Evolutionary conservation across 495 filamentous ascomycete genomes (phyloP), one percentile per base, ranked within the genome.

Genomic region (Parmelia sp.): DNA sequence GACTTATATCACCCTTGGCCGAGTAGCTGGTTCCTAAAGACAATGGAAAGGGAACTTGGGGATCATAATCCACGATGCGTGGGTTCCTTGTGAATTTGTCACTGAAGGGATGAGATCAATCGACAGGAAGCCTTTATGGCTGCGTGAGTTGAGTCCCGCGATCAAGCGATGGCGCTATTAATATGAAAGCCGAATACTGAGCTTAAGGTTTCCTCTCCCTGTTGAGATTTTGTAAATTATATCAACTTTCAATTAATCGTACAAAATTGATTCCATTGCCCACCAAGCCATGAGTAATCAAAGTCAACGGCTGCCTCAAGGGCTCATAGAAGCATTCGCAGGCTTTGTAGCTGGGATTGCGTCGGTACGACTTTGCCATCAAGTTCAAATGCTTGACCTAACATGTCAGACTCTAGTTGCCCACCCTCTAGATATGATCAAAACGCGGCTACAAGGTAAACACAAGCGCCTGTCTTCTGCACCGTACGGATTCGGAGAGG

Each of bases 341-440:
- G 94, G 94, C 65, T 88, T 98, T 74, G 86, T 87, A 58, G 93
- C 93, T 61, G 94, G 94, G 47, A 80, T 91, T 66, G 84, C 90
- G 66, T 87, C 91, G 23, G 96, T 94, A 37, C 81, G 97, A 33
- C 33, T 5, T 55, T 55, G 27, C 17, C 51, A 21, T 55, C 1
- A 6, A 17, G 14, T 40, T 4, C 33, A 49, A 45, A 45, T 37
- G 55, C 2, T 19, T 21, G 35, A 11, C 7, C 62, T 64, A 56
- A 64, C 57, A 35, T 31, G 19, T 25, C 25, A 58, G 58, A 57
- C 57, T 60, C 7, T 55, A 55, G 81, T 83, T 59, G 87, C 88
- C 33, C 90, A 92, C 77, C 94, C 94, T 25, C 81, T 99, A 59
- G 94, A 99, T 76, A 84, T 97, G 64, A 83, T 97, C 70, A 99